Percentiles rank a stretch among this genome's conserved stretches.
Conservation (phyloP, 2,329 filamentous ascomycete species). For the Aspergillus eucalypticola region DNA sequence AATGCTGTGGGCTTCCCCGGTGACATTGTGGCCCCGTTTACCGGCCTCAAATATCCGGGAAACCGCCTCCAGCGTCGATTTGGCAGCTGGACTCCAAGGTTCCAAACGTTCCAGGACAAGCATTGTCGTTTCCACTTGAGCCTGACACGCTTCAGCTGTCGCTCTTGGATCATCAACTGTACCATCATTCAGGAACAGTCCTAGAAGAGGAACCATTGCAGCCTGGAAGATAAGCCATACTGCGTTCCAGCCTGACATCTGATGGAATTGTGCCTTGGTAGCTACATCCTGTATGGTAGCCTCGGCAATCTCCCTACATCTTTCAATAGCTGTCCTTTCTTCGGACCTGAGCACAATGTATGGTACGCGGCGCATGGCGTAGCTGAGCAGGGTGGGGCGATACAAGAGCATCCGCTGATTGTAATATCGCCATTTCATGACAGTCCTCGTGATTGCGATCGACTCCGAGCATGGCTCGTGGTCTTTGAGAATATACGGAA, state of each 20-base stretch:
- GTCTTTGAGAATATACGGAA: constrained; percentile 66
- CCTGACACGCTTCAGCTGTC: constrained; percentile 51
- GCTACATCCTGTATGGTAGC: constrained; percentile 73
- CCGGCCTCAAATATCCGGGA: constrained; percentile 64
- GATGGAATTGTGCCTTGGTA: constrained; percentile 68
- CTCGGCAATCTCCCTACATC: constrained; percentile 68
- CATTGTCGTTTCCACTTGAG: constrained; percentile 56
- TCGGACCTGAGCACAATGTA: constrained; percentile 56
- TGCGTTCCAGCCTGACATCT: constrained; percentile 78
- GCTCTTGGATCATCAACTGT: constrained; percentile 61
- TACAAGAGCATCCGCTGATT: constrained; percentile 76
- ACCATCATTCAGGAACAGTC: constrained; percentile 57
- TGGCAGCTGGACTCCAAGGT: constrained; percentile 65
- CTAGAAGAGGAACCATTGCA: constrained; percentile 74
- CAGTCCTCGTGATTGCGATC: constrained; percentile 67
- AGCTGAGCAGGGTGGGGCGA: constrained; percentile 68
- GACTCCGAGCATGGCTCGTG: constrained; percentile 69
- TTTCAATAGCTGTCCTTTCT: constrained; percentile 67
- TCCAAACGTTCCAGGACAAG: constrained; percentile 54
- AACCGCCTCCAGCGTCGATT: constrained; percentile 64
- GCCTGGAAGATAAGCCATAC: constrained; percentile 82
- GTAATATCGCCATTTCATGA: constrained; percentile 82
- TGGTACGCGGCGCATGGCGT: constrained; percentile 57
- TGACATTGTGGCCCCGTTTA: constrained; percentile 31
- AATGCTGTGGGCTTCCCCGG: constrained; percentile 15